A percentile compares a stretch with the other conserved stretches of the same genome.
phyloP scores from a whole-genome alignment of 768 basidiomycete genomes.

The Hygrophoropsis aurantiaca region DNA sequence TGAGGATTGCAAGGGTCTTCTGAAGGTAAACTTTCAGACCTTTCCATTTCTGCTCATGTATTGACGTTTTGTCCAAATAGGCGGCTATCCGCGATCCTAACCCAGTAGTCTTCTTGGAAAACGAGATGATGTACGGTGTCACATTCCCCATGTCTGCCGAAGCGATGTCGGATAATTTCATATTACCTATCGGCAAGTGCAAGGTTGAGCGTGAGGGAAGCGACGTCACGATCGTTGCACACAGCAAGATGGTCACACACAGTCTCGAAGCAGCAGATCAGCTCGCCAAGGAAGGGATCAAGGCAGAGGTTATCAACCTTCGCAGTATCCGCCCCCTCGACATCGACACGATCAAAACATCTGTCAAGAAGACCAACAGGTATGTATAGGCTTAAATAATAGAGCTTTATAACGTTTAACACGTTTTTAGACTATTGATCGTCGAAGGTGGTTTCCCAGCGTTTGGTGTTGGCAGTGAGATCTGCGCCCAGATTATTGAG shows the following conservation, averaged over 20 bases:
- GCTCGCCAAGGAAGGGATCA: conserved; percentile 94
- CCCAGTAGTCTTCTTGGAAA: conserved; percentile 98
- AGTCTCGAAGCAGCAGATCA: conserved; percentile 91
- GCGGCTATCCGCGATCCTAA: conserved; percentile 97
- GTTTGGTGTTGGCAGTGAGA: conserved; percentile 98
- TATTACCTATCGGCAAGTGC: conserved; percentile 95
- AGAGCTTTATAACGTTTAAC: neutral
- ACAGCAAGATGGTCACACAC: conserved; percentile 98
- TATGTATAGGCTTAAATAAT: conserved; percentile 36
- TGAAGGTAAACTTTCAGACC: conserved; percentile 63
- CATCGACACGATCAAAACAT: conserved; percentile 94
- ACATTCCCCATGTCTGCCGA: conserved; percentile 95
- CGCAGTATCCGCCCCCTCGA: conserved; percentile 95
- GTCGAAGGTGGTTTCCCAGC: conserved; percentile 99
- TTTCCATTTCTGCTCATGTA: neutral
- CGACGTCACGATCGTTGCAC: conserved; percentile 95
- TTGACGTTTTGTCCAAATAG: conserved; percentile 36
- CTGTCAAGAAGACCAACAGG: conserved; percentile 99
- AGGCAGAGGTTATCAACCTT: conserved; percentile 97
- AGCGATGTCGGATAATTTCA: conserved; percentile 93
- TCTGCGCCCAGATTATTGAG: conserved; percentile 96
- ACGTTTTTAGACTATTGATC: conserved; percentile 66
- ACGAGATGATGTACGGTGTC: conserved; percentile 98
- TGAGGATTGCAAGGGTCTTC: conserved; percentile 98
- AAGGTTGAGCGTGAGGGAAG: conserved; percentile 92